Percentiles rank a stretch among this genome's conserved stretches.
These are phyloP conservation scores for Phaeoacremonium minimum DNA, from an alignment of 2,329 filamentous ascomycete species.

Conservation along the genomic window DNA sequence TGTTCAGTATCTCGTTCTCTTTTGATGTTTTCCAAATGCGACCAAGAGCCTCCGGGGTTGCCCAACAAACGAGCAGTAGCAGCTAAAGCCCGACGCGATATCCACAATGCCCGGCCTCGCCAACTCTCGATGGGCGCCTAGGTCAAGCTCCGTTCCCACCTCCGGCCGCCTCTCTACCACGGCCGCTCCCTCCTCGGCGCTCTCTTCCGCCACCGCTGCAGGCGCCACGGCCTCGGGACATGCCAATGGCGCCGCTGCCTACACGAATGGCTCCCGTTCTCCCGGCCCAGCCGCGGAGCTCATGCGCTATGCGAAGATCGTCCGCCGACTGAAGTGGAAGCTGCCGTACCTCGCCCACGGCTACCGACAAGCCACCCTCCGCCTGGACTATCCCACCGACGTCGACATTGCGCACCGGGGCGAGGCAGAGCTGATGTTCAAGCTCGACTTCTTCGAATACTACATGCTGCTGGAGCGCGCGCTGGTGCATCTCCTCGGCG, in stretches of 20 bases:
- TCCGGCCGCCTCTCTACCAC: neutral
- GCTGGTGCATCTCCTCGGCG: constrained; percentile 60
- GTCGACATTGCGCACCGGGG: constrained; percentile 16
- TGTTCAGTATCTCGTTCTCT: too few species aligned
- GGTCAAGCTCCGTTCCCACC: neutral
- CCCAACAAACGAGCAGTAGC: too few species aligned
- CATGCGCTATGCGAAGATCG: constrained; percentile 55
- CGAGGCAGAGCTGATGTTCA: constrained; percentile 66
- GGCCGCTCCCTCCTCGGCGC: neutral
- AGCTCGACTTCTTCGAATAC: constrained; percentile 74
- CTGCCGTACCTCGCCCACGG: constrained; percentile 53
- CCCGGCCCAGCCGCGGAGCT: constrained; percentile 32
- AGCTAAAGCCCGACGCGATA: too few species aligned
- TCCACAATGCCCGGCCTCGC: constrained; percentile 3
- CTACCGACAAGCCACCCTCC: constrained; percentile 45
- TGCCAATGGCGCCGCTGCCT: neutral
- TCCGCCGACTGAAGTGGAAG: constrained; percentile 60
- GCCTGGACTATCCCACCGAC: constrained; percentile 25
- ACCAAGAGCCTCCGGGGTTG: too few species aligned
- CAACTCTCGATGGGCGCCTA: constrained; percentile 8
- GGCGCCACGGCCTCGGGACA: neutral
- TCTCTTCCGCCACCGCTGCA: neutral
- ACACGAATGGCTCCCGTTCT: neutral
- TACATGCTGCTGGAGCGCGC: constrained; percentile 70
- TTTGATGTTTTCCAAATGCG: too few species aligned